Percentiles rank a stretch among this genome's conserved stretches.
Conservation (phyloP, 2,329 filamentous ascomycete genomes). For the Fusarium sp. region DNA sequence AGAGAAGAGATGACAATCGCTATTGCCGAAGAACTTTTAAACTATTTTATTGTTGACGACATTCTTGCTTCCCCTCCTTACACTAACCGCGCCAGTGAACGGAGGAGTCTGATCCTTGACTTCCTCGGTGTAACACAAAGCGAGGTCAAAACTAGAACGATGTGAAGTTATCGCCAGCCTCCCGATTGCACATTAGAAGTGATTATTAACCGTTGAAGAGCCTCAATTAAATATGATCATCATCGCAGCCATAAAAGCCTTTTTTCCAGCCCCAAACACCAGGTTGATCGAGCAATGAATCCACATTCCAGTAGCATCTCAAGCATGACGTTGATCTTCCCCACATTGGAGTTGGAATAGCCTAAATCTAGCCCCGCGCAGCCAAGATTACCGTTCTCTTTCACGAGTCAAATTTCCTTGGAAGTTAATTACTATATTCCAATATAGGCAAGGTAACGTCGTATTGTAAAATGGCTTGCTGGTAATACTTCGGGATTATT, state of each 20-base stretch:
- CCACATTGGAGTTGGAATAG: constrained; percentile 23
- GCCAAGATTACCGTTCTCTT: neutral
- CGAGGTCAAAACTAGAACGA: neutral
- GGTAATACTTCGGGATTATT: neutral
- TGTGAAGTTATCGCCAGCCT: neutral
- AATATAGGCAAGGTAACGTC: neutral
- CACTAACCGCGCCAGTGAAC: neutral
- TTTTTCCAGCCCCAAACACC: neutral
- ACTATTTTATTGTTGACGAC: constrained; percentile 7
- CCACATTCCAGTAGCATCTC: constrained; percentile 10
- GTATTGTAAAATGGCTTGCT: neutral
- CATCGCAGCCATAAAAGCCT: neutral
- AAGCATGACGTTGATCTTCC: constrained; percentile 22
- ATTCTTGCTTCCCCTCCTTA: constrained; percentile 30
- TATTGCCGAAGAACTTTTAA: neutral
- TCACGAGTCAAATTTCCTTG: neutral
- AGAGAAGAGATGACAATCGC: neutral
- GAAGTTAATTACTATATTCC: neutral
- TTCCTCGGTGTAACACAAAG: constrained; percentile 5
- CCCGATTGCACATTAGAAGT: neutral
- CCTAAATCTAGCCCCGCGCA: constrained; percentile 15
- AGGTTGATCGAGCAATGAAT: constrained; percentile 12
- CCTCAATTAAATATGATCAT: neutral
- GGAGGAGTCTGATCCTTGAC: constrained; percentile 26
- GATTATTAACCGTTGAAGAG: neutral